Evolutionary conservation across 139 green algal species (phyloP), one percentile per base, ranked within the genome.

Genomic region (Tetratostichococcus sp.): DNA sequence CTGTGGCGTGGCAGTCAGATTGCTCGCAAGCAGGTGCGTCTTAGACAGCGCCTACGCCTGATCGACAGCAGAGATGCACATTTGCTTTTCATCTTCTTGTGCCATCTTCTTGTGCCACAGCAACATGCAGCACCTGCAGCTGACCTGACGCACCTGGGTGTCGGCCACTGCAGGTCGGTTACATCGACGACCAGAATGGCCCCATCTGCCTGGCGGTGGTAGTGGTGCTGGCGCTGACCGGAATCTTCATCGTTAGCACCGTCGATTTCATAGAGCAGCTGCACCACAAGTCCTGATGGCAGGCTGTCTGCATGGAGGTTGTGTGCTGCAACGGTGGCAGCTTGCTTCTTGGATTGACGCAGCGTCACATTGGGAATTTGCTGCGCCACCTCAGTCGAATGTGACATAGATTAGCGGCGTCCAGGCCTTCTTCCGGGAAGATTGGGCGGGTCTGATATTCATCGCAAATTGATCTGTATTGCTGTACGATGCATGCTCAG

Each of bases 111-210:
- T 50, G 39, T 25, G 4, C 11, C 50, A 62, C 14, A 5, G 17
- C 50, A 26, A 4, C 50, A 25, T 62, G 8, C 50, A 26, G 14
- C 19, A 17, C 50, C 4, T 62, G 50, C 2, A 62, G 50, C 4
- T 2, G 19, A 2, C 50, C 50, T 28, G 19, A 26, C 50, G 19
- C 50, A n/a, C 2, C 50, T 26, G 22, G 50, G 2, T 62, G 11
- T 26, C 14, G 19, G 6, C 5, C 2, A 34, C n/a, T 26, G 67
- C 74, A 87, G 83, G 78, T 82, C 22, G 78, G 58, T 4, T 88
- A 93, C 58, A 92, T 94, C 57, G 89, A 96, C 75, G 92, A 97
- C 81, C 86, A 86, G 1, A 75, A 84, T 21, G 92, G 92, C 0
- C 92, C 92, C 0, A 74, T 94, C 58, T 85, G 83, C 17, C 77